A percentile compares a stretch with the other conserved stretches of the same genome.
Conservation (phyloP, 176 grass and related monocot genomes). For the Oryza australiensis region DNA sequence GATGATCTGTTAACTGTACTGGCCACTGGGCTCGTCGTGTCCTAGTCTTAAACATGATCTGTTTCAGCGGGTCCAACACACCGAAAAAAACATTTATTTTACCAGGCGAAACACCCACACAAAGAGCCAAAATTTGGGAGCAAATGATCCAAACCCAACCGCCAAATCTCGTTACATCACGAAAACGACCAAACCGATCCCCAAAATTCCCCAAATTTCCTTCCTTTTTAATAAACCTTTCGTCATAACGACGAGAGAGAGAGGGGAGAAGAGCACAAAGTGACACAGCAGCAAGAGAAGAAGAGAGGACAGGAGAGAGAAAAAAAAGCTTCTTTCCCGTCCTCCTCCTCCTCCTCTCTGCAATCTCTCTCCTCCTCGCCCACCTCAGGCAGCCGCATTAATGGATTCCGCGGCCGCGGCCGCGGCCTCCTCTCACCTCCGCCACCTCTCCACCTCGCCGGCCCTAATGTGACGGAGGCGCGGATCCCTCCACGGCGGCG, state of each 20-base stretch:
- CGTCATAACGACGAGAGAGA: not conserved
- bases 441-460: not conserved
- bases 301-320: not conserved
- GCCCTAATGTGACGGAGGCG: conserved; percentile 25
- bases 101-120: not conserved
- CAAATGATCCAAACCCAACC: conserved; percentile 20
- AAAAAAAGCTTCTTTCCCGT: not conserved
- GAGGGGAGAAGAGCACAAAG: not conserved
- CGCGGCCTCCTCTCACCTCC: conserved; percentile 1
- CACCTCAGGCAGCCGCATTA: conserved; percentile 44
- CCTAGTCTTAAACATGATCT: not conserved
- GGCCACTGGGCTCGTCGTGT: not conserved
- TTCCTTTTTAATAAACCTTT: not conserved
- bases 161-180: conserved; percentile 29
- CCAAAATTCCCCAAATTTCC: not conserved
- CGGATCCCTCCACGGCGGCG: conserved; percentile 27
- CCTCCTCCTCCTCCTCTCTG: not conserved
- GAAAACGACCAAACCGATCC: conserved; percentile 33
- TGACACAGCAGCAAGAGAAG: not conserved
- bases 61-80: not conserved
- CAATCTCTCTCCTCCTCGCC: not conserved
- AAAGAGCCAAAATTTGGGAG: conserved; percentile 20
- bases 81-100: not conserved
- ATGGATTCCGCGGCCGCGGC: conserved; percentile 43
- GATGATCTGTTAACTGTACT: not conserved